A percentile compares a stretch with the other conserved stretches of the same genome.
Conservation (phyloP, 2,329 filamentous ascomycete species). For the Alternaria incomplexa region DNA sequence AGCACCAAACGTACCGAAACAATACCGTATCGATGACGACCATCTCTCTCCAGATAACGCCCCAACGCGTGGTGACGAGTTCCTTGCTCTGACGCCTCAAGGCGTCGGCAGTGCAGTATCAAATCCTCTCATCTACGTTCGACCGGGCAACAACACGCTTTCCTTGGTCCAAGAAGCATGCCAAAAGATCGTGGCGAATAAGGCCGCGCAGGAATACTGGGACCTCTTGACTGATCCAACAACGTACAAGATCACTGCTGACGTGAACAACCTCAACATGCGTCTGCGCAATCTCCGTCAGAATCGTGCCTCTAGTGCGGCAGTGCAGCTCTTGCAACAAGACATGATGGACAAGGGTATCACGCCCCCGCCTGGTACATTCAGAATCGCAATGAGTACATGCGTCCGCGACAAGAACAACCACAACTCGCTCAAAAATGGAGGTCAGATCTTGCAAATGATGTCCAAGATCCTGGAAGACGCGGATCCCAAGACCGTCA, state of each 20-base stretch:
- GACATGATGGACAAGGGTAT: constrained; percentile 37
- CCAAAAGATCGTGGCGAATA: constrained; percentile 63
- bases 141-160: constrained; percentile 64
- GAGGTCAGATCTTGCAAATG: constrained; percentile 66
- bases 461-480: constrained; percentile 39
- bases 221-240: constrained; percentile 64
- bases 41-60: constrained; percentile 31
- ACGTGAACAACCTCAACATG: constrained; percentile 71
- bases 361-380: constrained; percentile 57
- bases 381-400: constrained; percentile 74
- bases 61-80: constrained; percentile 38
- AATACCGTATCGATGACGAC: constrained; percentile 36
- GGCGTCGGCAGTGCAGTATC: constrained; percentile 31
- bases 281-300: constrained; percentile 72
- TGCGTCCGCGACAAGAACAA: constrained; percentile 82
- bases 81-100: constrained; percentile 32
- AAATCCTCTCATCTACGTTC: constrained; percentile 51
- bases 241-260: constrained; percentile 69
- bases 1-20: constrained; percentile 37
- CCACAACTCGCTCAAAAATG: constrained; percentile 68
- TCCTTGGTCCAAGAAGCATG: constrained; percentile 73
- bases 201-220: constrained; percentile 80
- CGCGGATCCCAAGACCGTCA: constrained; percentile 36
- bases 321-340: constrained; percentile 62
- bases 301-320: constrained; percentile 68